Evolutionary conservation across 495 filamentous ascomycete genomes (phyloP).

Genomic region (Sporormia fimetaria): DNA sequence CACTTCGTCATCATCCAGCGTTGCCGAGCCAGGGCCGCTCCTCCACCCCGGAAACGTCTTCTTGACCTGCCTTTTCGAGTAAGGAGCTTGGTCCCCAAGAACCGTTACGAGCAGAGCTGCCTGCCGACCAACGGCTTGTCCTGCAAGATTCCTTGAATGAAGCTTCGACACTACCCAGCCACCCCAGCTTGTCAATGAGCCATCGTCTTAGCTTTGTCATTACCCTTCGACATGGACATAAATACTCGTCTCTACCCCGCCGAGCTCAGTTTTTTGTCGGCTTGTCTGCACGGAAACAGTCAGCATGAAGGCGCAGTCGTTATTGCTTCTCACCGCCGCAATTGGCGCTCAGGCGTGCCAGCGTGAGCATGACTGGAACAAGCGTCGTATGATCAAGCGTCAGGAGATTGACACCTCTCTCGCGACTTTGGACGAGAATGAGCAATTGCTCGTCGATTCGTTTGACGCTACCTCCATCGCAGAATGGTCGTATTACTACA

Average conservation of each 20-base stretch:
- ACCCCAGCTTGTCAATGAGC: too few relatives aligned
- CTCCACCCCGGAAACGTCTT: neutral
- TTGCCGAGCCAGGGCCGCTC: neutral
- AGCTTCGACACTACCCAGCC: too few relatives aligned
- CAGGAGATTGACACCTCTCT: conserved; percentile 16
- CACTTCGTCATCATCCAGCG: neutral
- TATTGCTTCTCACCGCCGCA: conserved; percentile 8
- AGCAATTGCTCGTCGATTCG: conserved; percentile 20
- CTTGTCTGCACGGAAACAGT: too few relatives aligned
- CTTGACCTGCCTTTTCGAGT: conserved; percentile 9
- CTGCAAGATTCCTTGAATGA: too few relatives aligned
- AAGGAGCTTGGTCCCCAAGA: neutral
- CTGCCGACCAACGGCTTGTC: too few relatives aligned
- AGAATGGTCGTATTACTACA: conserved; percentile 24
- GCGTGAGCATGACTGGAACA: conserved; percentile 9
- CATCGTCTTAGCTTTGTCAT: too few relatives aligned
- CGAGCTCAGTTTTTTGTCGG: too few relatives aligned
- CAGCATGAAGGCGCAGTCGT: conserved; percentile 17
- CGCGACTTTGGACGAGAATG: conserved; percentile 14
- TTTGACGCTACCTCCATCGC: conserved; percentile 22
- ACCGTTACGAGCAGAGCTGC: neutral
- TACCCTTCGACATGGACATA: too few relatives aligned
- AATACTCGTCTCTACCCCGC: too few relatives aligned
- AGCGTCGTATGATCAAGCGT: conserved; percentile 5
- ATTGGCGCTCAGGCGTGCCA: conserved; percentile 18